Evolutionary conservation across 768 basidiomycete genomes (phyloP).

Genomic region (Tricholoma furcatifolium): DNA sequence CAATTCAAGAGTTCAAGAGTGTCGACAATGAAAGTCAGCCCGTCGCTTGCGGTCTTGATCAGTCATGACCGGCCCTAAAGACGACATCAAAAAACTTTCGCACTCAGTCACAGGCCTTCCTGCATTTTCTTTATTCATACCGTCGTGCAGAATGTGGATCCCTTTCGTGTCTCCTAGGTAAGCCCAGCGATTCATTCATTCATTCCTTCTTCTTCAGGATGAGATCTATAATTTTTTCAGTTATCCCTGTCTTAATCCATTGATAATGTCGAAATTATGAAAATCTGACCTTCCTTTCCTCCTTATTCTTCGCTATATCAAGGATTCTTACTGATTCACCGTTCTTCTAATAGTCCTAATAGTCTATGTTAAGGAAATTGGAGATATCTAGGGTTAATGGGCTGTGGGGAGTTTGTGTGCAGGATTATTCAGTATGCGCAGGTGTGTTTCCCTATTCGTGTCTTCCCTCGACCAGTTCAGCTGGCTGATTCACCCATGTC

Average conservation of each 20-base stretch:
- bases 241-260: constrained; percentile 35
- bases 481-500: too few species aligned
- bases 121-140: background rate
- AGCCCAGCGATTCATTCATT: constrained; percentile 5
- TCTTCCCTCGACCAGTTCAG: too few species aligned
- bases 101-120: background rate
- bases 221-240: constrained; percentile 30
- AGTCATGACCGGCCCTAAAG: constrained; percentile 17
- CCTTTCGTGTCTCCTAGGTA: constrained; percentile 17
- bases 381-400: too few species aligned
- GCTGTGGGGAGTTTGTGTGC: too few species aligned
- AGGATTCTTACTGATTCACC: background rate
- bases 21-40: too few species aligned
- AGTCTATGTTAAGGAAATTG: too few species aligned
- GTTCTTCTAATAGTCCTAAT: background rate
- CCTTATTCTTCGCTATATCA: background rate
- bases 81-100: background rate
- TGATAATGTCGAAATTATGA: constrained; percentile 29
- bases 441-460: too few species aligned
- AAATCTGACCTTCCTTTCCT: constrained; percentile 23
- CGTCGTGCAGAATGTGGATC: background rate
- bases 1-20: too few species aligned
- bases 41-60: too few species aligned
- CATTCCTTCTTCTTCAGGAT: constrained; percentile 14
- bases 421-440: too few species aligned